Conservation (phyloP, 129 eudicot genomes). For the Escallonia herrerae region DNA sequence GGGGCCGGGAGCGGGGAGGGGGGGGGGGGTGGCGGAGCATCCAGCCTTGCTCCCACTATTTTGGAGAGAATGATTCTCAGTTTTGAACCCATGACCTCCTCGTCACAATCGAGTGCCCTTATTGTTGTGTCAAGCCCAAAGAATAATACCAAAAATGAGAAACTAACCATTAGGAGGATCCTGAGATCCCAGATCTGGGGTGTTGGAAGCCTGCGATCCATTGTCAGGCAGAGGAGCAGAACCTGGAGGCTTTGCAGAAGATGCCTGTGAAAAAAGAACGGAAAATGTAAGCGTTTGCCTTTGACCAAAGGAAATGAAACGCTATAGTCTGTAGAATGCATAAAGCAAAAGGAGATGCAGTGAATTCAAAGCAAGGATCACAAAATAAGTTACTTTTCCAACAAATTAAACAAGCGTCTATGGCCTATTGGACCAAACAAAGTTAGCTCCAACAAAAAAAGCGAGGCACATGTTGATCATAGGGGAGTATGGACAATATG, state of each 20-base stretch:
- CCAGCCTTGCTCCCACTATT: no score
- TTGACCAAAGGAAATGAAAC: background rate
- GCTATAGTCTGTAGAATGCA: background rate
- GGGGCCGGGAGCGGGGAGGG: no score
- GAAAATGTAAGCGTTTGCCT: slow-evolving; percentile 4
- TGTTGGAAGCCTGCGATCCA: slow-evolving; percentile 57
- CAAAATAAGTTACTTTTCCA: background rate
- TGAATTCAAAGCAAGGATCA: background rate
- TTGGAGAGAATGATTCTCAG: no score
- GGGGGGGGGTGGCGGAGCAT: no score
- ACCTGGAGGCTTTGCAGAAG: slow-evolving; percentile 41
- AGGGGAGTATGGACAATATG: no score
- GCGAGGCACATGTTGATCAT: no score
- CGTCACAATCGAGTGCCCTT: no score
- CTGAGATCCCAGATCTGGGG: slow-evolving; percentile 51
- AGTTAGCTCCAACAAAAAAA: no score
- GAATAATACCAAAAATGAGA: slow-evolving; percentile 1
- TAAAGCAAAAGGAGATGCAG: background rate
- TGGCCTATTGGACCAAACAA: no score
- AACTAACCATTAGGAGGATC: slow-evolving; percentile 54
- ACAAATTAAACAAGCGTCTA: no score
- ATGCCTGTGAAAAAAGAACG: slow-evolving; percentile 32
- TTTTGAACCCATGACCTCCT: no score
- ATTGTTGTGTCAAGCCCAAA: no score
- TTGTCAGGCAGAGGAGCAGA: slow-evolving; percentile 40